Base-by-base conservation (phyloP, 129 eudicot species). In the Centella asiatica region DNA sequence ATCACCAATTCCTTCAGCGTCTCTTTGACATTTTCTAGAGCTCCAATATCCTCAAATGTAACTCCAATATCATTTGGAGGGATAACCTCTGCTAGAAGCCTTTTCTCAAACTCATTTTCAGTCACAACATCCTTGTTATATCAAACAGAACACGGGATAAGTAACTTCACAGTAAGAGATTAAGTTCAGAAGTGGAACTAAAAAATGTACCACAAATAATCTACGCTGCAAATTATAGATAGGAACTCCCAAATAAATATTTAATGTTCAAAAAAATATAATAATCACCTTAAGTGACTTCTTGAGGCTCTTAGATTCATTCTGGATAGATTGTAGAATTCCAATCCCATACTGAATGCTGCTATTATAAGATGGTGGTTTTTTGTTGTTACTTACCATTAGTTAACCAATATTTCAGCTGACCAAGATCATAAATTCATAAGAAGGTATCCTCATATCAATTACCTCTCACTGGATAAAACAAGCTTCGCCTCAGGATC, bases 21-120 rank as follows among this genome's bases (percentile, higher is more conserved):
- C 61, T 92, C 98, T 76, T 92, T 92, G 50, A 92, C 95, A 71
- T 84, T 87, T 74, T 92, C 95, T 17, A 92, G 83, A 18, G 98
- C 98, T 69, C 98, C 98, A 59, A 92, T 92, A 76, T 92, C 98
- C 73, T 92, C 95, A 80, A 92, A 92, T 13, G 94, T 87, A 46
- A 92, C 98, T 50, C 98, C 98, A 76, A 92, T 92, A 65, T 87
- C 98, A 71, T 77, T 84, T 27, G 98, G 90, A 5, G 94, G 98
- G 49, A 92, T 92, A 31, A 92, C 98, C 77, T 92, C 98, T 15
- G 69, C 84, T 23, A 92, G 79, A 71, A 92, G 98, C 71, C 85
- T 79, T 74, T 92, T 92, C 80, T 92, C 95, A 74, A 87, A 92
- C 49, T 92, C 98, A 78, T 92, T 92, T 67, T 87, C 94, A 1